A percentile compares a stretch with the other conserved stretches of the same genome.
These are phyloP conservation scores for Cyathus striatus DNA, from an alignment of 768 basidiomycete genomes.

Conservation along the genomic window DNA sequence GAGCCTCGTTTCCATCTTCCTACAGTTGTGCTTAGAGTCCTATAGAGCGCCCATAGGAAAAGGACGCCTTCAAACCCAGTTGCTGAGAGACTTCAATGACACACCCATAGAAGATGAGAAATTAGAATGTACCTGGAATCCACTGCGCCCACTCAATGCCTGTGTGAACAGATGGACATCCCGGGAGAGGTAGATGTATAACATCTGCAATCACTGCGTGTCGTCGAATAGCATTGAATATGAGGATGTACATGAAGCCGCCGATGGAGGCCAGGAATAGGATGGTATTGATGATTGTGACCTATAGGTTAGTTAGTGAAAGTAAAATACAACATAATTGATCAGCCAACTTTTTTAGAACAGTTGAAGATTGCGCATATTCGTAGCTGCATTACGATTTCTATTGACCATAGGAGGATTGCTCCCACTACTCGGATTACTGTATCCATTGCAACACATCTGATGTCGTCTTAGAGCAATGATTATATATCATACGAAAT, in stretches of 20 bases:
- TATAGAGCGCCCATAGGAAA: conserved; percentile 34
- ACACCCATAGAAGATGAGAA: background rate
- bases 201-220: conserved; percentile 27
- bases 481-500: background rate
- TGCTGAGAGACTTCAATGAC: conserved; percentile 15
- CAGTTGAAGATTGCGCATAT: conserved; percentile 37
- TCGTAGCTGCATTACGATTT: conserved; percentile 45
- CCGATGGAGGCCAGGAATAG: conserved; percentile 36
- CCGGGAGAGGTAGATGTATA: conserved; percentile 30
- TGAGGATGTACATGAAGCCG: conserved; percentile 34
- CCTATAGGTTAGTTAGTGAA: conserved; percentile 10
- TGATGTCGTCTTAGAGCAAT: conserved; percentile 20
- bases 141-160: conserved; percentile 40
- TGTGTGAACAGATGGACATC: conserved; percentile 34
- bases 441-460: conserved; percentile 40
- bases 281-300: conserved; percentile 30
- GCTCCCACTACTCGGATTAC: conserved; percentile 37
- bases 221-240: conserved; percentile 29
- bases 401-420: conserved; percentile 41
- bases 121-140: conserved; percentile 30
- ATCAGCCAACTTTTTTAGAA: conserved; percentile 26
- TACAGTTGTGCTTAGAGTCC: conserved; percentile 20
- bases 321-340: background rate
- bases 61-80: conserved; percentile 36
- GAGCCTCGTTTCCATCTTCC: conserved; percentile 12